A percentile compares a stretch with the other conserved stretches of the same genome.
phyloP scores from a whole-genome alignment of 106 monocot genomes.

The Acorus calamus region DNA sequence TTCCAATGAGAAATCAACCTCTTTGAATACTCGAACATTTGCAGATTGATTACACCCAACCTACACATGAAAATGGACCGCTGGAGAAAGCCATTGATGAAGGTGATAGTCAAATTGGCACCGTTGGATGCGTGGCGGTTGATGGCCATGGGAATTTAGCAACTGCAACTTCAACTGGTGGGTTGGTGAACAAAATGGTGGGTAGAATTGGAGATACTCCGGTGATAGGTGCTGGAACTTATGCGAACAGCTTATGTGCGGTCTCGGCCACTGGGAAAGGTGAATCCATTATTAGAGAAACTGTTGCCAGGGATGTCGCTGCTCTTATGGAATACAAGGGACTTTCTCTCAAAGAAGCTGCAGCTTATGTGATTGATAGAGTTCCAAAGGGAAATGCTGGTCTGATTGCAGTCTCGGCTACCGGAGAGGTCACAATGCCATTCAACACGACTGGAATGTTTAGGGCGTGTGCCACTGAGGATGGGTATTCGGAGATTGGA shows the following conservation, averaged over 20 bases:
- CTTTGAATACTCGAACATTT: neutral
- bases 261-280: constrained; percentile 90
- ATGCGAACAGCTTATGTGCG: constrained; percentile 75
- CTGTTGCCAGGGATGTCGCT: too few relatives aligned
- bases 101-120: constrained; percentile 72
- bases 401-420: constrained; percentile 53
- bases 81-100: neutral
- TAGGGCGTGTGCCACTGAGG: constrained; percentile 53
- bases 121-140: constrained; percentile 88
- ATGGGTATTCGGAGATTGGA: constrained; percentile 36
- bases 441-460: constrained; percentile 74
- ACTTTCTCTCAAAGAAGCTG: constrained; percentile 57
- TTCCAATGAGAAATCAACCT: too few relatives aligned
- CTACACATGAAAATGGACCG: neutral
- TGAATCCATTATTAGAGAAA: too few relatives aligned
- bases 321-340: constrained; percentile 4
- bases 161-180: constrained; percentile 84
- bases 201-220: constrained; percentile 95
- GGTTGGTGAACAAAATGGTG: constrained; percentile 88
- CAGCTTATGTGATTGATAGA: constrained; percentile 37
- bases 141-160: constrained; percentile 64
- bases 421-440: constrained; percentile 51
- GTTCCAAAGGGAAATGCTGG: constrained; percentile 36
- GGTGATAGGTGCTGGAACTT: constrained; percentile 80
- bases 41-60: constrained; percentile 79